Base-by-base conservation (phyloP, 352 stramenopile species). In the Phytophthora pinifolia region DNA sequence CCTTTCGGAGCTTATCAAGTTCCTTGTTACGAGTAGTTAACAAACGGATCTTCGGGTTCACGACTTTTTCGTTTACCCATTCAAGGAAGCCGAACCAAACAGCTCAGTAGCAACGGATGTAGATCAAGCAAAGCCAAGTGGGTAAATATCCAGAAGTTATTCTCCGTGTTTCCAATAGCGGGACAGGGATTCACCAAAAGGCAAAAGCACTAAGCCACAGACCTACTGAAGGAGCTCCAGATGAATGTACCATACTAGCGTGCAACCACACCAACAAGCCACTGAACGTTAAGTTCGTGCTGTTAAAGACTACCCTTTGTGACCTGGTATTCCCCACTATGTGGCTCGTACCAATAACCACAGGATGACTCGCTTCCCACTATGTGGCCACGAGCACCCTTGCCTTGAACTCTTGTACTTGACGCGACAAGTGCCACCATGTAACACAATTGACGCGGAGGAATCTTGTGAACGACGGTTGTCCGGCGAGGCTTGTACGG, bases 221-320 rank as follows among this genome's bases (percentile, higher is more conserved):
- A 10, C 43, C 43, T 7, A 46, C 4, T 17, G 29, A 51, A 60
- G 33, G 33, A 60, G 52, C 12, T 36, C 43, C 35, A 30, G 30
- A 18, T 61, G 44, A 44, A 5, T 43, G 18, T 54, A 42, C 43
- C 36, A 49, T 44, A 38, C 18, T 45, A 15, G n/a, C 22, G 37
- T 30, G 37, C 44, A 61, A 61, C 36, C 32, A 61, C 35, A 54
- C 44, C 30, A 54, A 61, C 44, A 50, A 61, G 35, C 44, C 37
- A 54, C 53, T 25, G 35, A 61, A 60, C 44, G 52, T 48, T 31
- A 43, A 20, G 44, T 53, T 53, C 42, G 37, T 49, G 42, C 18
- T 35, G 22, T 3, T 22, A 50, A 35, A 18, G 9, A 29, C n/a
- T 30, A 61, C 18, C 27, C 44, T 17, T 47, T 34, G 43, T 38